Base-by-base conservation (phyloP, 129 eudicot genomes). In the Mikania micrantha region DNA sequence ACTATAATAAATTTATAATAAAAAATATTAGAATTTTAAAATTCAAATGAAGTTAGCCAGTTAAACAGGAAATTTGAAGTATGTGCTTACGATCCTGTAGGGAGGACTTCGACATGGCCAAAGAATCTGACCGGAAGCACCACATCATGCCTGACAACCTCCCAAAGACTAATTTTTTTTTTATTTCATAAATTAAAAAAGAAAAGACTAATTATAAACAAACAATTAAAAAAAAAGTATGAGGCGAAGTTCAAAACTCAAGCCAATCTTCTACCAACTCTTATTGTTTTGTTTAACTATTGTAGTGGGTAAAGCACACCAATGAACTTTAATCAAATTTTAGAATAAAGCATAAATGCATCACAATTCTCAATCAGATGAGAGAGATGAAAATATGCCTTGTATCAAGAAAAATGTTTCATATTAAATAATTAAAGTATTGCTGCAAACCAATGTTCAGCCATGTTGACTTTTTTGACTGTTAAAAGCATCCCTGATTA, bases 131-230 rank as follows among this genome's bases (percentile, higher is more conserved):
- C 83, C 1, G 97, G 97, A 71, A 80, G 90, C 54, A 94, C 87
- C 12, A 94, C 83, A 36, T 94, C 99, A 31, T 94, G 94, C 76
- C 99, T 87, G 65, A 80, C 97, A 68, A 94, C 66, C 42, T 94
- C 99, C 99, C 99, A 94, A 39, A 97, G 99, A 67, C 99, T 94
- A 94, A 94, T 54, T 90, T 94, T 97, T 94, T 94, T 81, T 82
- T 21, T 52, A 71, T 39, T 52, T 38, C 15, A 71, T 57, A 61
- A 4, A 50, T 56, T 38, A 3, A 32, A 7, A 45, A 60, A 4
- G 48, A 39, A 20, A 20, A 32, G 22, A 21, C 29, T 19, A 50
- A 44, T 20, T 2, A 52, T 20, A n/a, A 21, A 28, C 12, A 71
- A 29, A 32, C 2, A 12, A 29, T 13, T 21, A 24, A 40, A 62